Base-by-base conservation (phyloP, 192 early-diverging fungal genomes). In the Gaertneriomyces sp. region DNA sequence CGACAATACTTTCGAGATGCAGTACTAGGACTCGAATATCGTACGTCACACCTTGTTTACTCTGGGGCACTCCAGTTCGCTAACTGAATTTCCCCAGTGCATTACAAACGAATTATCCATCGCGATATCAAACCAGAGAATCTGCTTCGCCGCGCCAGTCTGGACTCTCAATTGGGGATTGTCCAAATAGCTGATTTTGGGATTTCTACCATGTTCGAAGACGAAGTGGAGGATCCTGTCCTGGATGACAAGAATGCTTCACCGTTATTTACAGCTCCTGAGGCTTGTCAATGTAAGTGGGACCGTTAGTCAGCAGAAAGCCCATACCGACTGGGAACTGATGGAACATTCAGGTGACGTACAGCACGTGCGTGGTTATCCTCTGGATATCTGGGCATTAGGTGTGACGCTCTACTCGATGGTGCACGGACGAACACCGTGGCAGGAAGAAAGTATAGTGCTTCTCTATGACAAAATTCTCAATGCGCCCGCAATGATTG, bases 141-240 rank as follows among this genome's bases (percentile, higher is more conserved):
- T 58, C 46, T 87, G 20, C 78, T 87, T 16, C 38, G 63, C 14
- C 53, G 81, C 6, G 77, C 64, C 2, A 60, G 49, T 2, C 2
- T 33, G 25, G 25, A 33, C 25, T 51, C 79, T 14, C 47, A 38
- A 60, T 41, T 58, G 16, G 60, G 60, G n/a, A 59, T 72, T 11
- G 58, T 86, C 4, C 80, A 82, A 68, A 82, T 87, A 41, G 71
- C 79, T 6, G 85, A 87, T 61, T 87, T 87, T 71, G 85, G 85
- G 5, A 87, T 87, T 40, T 82, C 83, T 42, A 72, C 74, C 53
- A 80, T 85, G 79, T 76, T 84, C 45, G 69, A 73, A 46, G 82
- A 82, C 45, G 72, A 73, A 14, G 64, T 66, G 9, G 71, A 81
- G 12, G 75, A 83, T 20, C 72, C 74, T 41, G 25, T 72, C 7